Evolutionary conservation across 257 asterid species (phyloP), one percentile per base, ranked within the genome.

Genomic region (Solanum pimpinellifolium): DNA sequence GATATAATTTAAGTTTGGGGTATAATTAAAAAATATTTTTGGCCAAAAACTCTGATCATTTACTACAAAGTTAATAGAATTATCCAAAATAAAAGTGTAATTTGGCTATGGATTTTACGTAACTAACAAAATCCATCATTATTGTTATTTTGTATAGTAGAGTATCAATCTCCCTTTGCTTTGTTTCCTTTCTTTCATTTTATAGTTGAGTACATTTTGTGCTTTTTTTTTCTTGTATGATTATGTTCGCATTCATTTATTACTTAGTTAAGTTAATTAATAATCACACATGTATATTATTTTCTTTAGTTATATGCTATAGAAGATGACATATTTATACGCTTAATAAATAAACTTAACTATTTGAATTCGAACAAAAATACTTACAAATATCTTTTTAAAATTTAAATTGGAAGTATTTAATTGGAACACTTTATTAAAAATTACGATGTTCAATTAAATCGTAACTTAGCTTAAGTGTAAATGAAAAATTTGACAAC

Each of bases 321-420:
- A 37, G 39, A 16, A 52, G 23, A 52, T 52, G 62, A 52, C 23
- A 52, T 52, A 0, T 16, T 52, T 52, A 16, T 52, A 21, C 0
- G 10, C 0, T 16, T 16, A 52, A 52, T 52, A 52, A 52, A 52
- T 52, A 52, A 52, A 52, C 4, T 16, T 52, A 52, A 16, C 10
- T 52, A 52, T 52, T 0, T 52, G 7, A 52, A 52, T 52, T 52
- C 62, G 4, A 52, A 52, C 1, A 3, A 52, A 52, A 16, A 52
- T 52, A 52, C 0, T 9, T 0, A 3, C 0, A 52, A 16, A 15
- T 16, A 0, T 52, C 2, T 52, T 52, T 52, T 52, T 0, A 16
- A 16, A 52, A 52, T 52, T 52, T 52, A 10, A 52, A 16, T 52
- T 52, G 3, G 0, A 52, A 52, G 62, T 52, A 3, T 52, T 16